phyloP scores from a whole-genome alignment of 495 filamentous ascomycete species.

The Friedmanniomyces endolithicus region DNA sequence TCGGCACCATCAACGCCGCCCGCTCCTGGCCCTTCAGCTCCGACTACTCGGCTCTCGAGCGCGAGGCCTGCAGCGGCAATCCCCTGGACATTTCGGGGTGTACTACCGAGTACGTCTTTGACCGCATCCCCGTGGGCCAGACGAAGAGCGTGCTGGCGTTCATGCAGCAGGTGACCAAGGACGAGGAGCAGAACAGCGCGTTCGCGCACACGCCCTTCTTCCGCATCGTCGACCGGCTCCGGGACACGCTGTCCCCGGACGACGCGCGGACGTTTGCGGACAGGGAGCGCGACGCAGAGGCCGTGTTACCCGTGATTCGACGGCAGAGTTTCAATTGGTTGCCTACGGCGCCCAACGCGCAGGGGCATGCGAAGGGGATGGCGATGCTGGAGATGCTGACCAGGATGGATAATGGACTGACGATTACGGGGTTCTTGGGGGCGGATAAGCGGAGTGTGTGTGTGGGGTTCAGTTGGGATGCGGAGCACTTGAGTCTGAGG shows the following conservation, averaged over 20 bases:
- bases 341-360: constrained; percentile 2
- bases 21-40: constrained; percentile 9
- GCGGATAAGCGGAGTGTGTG: constrained; percentile 4
- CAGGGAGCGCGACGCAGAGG: constrained; percentile 5
- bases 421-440: constrained; percentile 11
- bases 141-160: neutral
- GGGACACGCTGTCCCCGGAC: neutral
- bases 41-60: constrained; percentile 5
- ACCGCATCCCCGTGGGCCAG: constrained; percentile 5
- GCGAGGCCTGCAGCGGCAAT: constrained; percentile 1
- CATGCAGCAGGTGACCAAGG: constrained; percentile 10
- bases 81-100: constrained; percentile 10
- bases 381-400: constrained; percentile 6
- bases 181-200: constrained; percentile 5
- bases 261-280: constrained; percentile 5
- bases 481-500: constrained; percentile 1
- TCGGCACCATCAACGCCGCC: constrained; percentile 12
- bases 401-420: constrained; percentile 9
- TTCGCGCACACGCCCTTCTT: constrained; percentile 8
- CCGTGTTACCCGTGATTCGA: constrained; percentile 2
- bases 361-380: neutral
- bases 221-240: constrained; percentile 4
- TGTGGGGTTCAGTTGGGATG: constrained; percentile 8
- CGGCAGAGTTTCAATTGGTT: constrained; percentile 14
- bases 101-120: constrained; percentile 8